Conservation (phyloP, 768 basidiomycete species). For the Tremella yokohamensis region DNA sequence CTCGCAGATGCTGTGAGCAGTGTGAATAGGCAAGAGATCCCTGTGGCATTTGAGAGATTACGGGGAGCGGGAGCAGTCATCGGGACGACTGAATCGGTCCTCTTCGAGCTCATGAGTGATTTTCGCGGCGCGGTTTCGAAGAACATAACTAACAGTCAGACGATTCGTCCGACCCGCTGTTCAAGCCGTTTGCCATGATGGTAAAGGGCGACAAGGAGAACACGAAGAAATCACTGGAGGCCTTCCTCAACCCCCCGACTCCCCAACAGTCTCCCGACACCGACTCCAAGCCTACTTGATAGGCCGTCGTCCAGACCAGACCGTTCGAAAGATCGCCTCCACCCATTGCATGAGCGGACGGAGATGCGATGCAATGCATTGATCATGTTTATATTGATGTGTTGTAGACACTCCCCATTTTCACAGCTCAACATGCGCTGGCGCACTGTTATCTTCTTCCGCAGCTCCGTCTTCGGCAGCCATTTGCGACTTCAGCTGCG, state of each 20-base stretch:
- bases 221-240: conserved; percentile 52
- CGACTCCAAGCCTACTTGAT: too few species aligned
- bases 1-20: conserved; percentile 82
- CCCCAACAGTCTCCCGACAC: neutral
- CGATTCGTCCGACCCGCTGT: conserved; percentile 63
- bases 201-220: conserved; percentile 73
- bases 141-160: conserved; percentile 49
- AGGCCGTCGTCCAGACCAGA: too few species aligned
- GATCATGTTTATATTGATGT: neutral
- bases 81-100: conserved; percentile 74
- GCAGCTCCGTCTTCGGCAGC: conserved; percentile 1
- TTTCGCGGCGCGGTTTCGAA: conserved; percentile 18
- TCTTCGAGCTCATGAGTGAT: conserved; percentile 71
- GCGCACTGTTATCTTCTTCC: neutral
- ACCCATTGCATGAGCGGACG: neutral
- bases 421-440: conserved; percentile 31
- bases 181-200: conserved; percentile 67
- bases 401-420: conserved; percentile 1
- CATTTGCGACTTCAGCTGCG: conserved; percentile 19
- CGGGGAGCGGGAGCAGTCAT: conserved; percentile 62
- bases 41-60: conserved; percentile 61
- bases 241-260: conserved; percentile 8
- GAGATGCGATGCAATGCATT: conserved; percentile 5
- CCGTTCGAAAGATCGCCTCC: neutral
- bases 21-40: conserved; percentile 73